Conservation (phyloP, 2,329 filamentous ascomycete genomes). For the Orbilia blumenaviensis region DNA sequence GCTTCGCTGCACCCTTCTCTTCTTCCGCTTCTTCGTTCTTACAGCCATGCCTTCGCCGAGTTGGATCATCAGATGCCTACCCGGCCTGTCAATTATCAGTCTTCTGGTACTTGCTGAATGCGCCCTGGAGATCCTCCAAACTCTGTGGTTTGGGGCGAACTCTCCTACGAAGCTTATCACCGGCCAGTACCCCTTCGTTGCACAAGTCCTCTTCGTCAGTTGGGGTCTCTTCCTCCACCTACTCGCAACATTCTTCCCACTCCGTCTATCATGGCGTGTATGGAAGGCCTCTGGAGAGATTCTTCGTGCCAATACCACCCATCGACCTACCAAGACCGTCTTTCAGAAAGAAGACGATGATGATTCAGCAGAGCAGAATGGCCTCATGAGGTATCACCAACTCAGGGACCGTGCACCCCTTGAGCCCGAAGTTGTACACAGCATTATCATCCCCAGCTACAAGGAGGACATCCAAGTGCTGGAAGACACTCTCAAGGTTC, state of each 20-base stretch:
- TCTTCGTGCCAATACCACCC: slow-evolving; percentile 64
- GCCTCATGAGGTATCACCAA: slow-evolving; percentile 64
- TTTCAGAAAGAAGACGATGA: slow-evolving; percentile 58
- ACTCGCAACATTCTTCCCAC: slow-evolving; percentile 71
- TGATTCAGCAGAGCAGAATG: slow-evolving; percentile 65
- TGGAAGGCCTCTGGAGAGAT: slow-evolving; percentile 68
- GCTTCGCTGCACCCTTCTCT: background rate
- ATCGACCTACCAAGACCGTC: slow-evolving; percentile 64
- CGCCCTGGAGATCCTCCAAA: slow-evolving; percentile 55
- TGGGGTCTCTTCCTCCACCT: slow-evolving; percentile 74
- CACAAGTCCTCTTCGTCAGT: slow-evolving; percentile 67
- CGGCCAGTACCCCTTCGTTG: slow-evolving; percentile 36
- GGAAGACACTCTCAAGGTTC: slow-evolving; percentile 73
- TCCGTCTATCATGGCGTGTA: slow-evolving; percentile 71
- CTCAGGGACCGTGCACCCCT: slow-evolving; percentile 64
- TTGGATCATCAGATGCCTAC: slow-evolving; percentile 56
- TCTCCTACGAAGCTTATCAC: slow-evolving; percentile 49
- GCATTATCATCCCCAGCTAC: slow-evolving; percentile 77
- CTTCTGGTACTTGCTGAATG: slow-evolving; percentile 55
- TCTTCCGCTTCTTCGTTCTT: background rate
- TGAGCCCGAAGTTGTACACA: slow-evolving; percentile 67
- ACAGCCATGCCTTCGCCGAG: slow-evolving; percentile 48
- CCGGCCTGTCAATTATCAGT: slow-evolving; percentile 55
- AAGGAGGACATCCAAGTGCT: slow-evolving; percentile 76
- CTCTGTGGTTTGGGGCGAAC: slow-evolving; percentile 32